Evolutionary conservation across 805 yeast genomes (phyloP).

Genomic region (Candida arabinofermentans): DNA sequence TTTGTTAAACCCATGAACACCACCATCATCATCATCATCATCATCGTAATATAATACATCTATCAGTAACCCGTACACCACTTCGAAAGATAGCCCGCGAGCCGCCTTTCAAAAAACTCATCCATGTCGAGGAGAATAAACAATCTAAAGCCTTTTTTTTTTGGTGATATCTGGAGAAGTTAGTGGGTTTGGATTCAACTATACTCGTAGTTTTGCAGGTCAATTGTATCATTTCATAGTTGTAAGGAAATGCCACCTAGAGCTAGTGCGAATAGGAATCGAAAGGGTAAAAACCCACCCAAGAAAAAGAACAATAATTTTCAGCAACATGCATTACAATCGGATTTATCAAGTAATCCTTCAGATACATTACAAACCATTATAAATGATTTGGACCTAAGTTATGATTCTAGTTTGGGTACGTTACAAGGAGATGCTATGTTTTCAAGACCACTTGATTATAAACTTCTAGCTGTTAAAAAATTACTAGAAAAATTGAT

Average conservation of each 20-base stretch:
- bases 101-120: too few species aligned
- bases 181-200: too few species aligned
- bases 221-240: not conserved
- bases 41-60: too few species aligned
- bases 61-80: too few species aligned
- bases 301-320: slow-evolving; percentile 15
- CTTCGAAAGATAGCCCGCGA: too few species aligned
- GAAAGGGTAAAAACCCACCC: slow-evolving; percentile 23
- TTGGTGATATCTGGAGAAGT: too few species aligned
- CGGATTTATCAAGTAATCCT: slow-evolving; percentile 25
- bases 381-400: slow-evolving; percentile 45
- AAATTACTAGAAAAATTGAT: slow-evolving; percentile 39
- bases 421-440: slow-evolving; percentile 53
- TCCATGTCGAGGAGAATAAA: too few species aligned
- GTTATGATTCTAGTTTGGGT: slow-evolving; percentile 59
- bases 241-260: slow-evolving; percentile 24
- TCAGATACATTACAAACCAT: slow-evolving; percentile 45
- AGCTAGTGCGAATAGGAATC: slow-evolving; percentile 14
- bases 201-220: too few species aligned
- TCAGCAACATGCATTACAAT: slow-evolving; percentile 3
- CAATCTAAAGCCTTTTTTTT: too few species aligned
- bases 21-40: too few species aligned
- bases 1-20: too few species aligned
- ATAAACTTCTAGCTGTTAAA: slow-evolving; percentile 17
- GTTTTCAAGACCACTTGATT: slow-evolving; percentile 31